Conservation (phyloP, 208 protist species). For the Trypanosoma lewisi region DNA sequence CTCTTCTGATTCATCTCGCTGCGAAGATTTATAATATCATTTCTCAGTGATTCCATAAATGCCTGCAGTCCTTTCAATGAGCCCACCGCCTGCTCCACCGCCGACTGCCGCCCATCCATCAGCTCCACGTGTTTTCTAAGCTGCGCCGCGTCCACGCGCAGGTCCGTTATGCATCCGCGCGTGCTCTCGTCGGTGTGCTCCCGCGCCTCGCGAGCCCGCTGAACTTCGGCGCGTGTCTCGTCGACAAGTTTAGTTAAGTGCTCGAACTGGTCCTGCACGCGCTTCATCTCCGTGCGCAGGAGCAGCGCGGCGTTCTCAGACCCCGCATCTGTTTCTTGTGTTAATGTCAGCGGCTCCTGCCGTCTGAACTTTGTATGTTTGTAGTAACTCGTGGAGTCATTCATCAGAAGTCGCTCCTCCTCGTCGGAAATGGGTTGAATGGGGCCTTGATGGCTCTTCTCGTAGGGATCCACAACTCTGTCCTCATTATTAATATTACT, state of each 20-base stretch:
- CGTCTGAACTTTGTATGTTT: conserved; percentile 15
- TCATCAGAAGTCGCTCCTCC: conserved; percentile 1
- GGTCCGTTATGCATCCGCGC: background rate
- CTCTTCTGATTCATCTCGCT: conserved; percentile 10
- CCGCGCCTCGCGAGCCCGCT: conserved; percentile 18
- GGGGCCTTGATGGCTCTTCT: conserved; percentile 16
- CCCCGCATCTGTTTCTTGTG: background rate
- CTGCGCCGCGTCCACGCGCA: conserved; percentile 21
- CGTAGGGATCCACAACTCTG: conserved; percentile 20
- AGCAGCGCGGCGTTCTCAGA: background rate
- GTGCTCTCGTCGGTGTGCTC: background rate
- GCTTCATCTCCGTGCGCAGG: background rate
- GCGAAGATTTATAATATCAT: conserved; percentile 8
- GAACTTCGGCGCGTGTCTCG: conserved; percentile 22
- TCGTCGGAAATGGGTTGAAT: conserved; percentile 5
- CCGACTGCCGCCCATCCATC: conserved; percentile 9
- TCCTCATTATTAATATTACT: background rate
- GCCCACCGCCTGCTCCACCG: conserved; percentile 12
- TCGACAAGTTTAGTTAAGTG: conserved; percentile 10
- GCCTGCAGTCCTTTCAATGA: conserved; percentile 6
- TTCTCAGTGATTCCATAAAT: background rate
- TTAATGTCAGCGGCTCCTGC: conserved; percentile 7
- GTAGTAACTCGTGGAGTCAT: conserved; percentile 12
- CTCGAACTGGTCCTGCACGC: conserved; percentile 20
- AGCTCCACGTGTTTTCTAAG: conserved; percentile 16